These are phyloP conservation scores for Penicillium vulpinum DNA, from an alignment of 2,329 filamentous ascomycete genomes.

Conservation along the genomic window DNA sequence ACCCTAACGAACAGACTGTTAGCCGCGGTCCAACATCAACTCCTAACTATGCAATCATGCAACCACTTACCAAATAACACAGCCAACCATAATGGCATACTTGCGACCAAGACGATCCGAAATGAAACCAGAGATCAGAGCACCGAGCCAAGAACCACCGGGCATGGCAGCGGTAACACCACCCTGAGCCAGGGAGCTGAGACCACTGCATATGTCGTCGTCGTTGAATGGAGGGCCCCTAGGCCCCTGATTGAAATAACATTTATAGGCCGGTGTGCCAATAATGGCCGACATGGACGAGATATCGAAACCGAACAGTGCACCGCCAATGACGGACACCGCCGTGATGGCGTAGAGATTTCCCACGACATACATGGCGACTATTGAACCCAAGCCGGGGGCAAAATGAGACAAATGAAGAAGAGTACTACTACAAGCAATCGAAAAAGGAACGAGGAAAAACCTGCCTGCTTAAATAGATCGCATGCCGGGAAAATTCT, in stretches of 20 bases:
- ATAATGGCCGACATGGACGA: slow-evolving; percentile 39
- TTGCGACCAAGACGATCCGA: slow-evolving; percentile 58
- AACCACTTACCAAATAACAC: slow-evolving; percentile 46
- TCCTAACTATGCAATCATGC: neutral
- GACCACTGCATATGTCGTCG: slow-evolving; percentile 46
- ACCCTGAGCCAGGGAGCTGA: slow-evolving; percentile 56
- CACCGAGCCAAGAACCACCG: slow-evolving; percentile 67
- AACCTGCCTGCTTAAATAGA: slow-evolving; percentile 3
- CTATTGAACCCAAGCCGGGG: slow-evolving; percentile 2
- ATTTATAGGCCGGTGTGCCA: slow-evolving; percentile 56
- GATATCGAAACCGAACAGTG: slow-evolving; percentile 38
- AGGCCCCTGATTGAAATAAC: slow-evolving; percentile 62
- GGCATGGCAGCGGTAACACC: slow-evolving; percentile 73
- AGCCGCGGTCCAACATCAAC: neutral
- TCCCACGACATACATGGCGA: slow-evolving; percentile 42
- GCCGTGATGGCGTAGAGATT: slow-evolving; percentile 61
- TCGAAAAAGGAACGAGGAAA: neutral
- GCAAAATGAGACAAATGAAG: neutral
- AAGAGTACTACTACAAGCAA: neutral
- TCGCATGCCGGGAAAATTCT: slow-evolving; percentile 2
- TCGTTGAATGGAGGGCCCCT: slow-evolving; percentile 60
- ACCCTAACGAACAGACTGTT: slow-evolving; percentile 50
- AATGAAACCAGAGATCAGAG: slow-evolving; percentile 55
- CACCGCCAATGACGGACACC: slow-evolving; percentile 48
- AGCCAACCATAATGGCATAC: slow-evolving; percentile 52